Conservation (phyloP, 306 rosid species). For the Dalbergia cultrata region DNA sequence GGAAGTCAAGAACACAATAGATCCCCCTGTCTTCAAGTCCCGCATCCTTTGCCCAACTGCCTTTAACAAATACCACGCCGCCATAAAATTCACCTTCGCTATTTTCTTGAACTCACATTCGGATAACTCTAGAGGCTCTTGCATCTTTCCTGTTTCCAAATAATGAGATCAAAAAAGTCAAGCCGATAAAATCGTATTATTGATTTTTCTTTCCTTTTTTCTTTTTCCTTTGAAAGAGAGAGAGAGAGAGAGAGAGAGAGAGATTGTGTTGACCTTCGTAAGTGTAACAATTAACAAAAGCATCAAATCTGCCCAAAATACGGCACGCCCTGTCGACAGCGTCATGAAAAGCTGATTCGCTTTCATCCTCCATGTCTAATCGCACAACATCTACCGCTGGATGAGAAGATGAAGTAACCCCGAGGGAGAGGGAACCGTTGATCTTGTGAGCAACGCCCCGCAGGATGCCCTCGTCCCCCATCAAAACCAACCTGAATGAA, state of each 20-base stretch:
- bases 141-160: slow-evolving; percentile 70
- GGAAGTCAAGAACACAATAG: slow-evolving; percentile 72
- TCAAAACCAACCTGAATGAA: slow-evolving; percentile 70
- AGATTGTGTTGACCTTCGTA: slow-evolving; percentile 71
- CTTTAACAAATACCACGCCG: slow-evolving; percentile 77
- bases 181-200: neutral
- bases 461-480: slow-evolving; percentile 68
- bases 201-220: too few relatives aligned
- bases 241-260: neutral
- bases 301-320: slow-evolving; percentile 71
- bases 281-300: slow-evolving; percentile 75
- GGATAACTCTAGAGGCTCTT: slow-evolving; percentile 62
- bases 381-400: slow-evolving; percentile 65
- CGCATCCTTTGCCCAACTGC: slow-evolving; percentile 81
- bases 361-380: slow-evolving; percentile 66
- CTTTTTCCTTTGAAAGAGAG: neutral
- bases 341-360: slow-evolving; percentile 58
- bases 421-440: slow-evolving; percentile 50
- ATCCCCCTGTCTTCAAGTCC: slow-evolving; percentile 76
- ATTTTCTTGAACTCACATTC: slow-evolving; percentile 73
- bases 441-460: slow-evolving; percentile 48
- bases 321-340: slow-evolving; percentile 72
- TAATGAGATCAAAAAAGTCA: neutral
- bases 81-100: slow-evolving; percentile 74
- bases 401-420: slow-evolving; percentile 14